These are phyloP conservation scores for Begonia masoniana DNA, from an alignment of 306 rosid genomes.

Conservation along the genomic window DNA sequence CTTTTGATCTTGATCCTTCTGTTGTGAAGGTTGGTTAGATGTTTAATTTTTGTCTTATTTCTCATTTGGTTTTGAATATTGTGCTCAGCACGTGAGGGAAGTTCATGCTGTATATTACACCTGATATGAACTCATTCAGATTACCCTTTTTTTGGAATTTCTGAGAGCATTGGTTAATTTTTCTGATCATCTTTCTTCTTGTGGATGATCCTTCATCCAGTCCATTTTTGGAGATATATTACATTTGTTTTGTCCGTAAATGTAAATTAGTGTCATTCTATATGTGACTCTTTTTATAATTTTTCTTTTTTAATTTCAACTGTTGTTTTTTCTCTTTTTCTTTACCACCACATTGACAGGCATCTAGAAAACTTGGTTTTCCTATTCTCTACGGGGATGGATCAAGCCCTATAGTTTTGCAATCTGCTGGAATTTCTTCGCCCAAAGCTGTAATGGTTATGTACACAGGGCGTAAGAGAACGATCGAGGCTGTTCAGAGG, in stretches of 20 bases:
- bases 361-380: conserved; percentile 69
- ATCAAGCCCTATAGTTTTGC: conserved; percentile 75
- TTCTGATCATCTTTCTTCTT: too few species aligned
- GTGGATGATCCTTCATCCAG: too few species aligned
- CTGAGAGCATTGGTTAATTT: too few species aligned
- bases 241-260: neutral
- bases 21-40: conserved; percentile 65
- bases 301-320: neutral
- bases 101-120: too few species aligned
- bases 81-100: neutral
- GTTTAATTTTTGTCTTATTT: neutral
- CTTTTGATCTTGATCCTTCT: conserved; percentile 76
- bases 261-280: neutral
- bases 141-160: too few species aligned
- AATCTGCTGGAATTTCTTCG: conserved; percentile 80
- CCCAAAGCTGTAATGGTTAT: conserved; percentile 97
- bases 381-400: conserved; percentile 90
- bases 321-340: neutral
- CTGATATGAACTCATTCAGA: too few species aligned
- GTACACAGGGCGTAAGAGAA: conserved; percentile 51
- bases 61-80: neutral
- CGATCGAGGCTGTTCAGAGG: conserved; percentile 72
- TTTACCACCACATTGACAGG: conserved; percentile 28
- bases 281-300: neutral
- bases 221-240: neutral